Base-by-base conservation (phyloP, 768 basidiomycete genomes). In the Suillus sp. region DNA sequence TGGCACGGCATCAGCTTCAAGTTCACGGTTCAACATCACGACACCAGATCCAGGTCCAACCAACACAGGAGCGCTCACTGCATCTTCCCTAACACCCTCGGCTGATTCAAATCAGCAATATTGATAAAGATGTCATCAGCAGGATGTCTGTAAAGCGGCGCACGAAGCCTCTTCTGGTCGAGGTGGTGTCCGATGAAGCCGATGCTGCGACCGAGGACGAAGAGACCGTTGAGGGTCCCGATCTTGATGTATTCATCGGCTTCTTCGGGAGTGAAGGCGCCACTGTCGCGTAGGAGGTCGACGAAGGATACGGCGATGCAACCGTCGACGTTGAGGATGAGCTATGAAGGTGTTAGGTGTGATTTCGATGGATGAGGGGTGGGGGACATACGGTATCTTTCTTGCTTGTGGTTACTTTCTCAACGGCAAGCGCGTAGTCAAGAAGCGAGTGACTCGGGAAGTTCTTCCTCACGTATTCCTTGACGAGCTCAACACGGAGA, bases 211-310 rank as follows among this genome's bases (percentile, higher is more conserved):
- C 96, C 96, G 61, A 98, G 89, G 53, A 99, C 96, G 80, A 99
- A 99, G 64, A 99, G 83, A 63, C 96, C 96, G 74, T 98, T 99
- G 62, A 99, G 85, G 3, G 92, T 92, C 60, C 95, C 95, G 66
- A 95, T 95, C 81, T 93, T 95, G 82, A 94, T 94, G 83, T 98
- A 99, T 78, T 99, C 96, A 61, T 95, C 91, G 7, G 95, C 96
- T 78, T 98, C 96, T 64, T 99, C 96, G 13, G 90, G 84, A 1
- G 91, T 93, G 85, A 99, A 98, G 9, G 96, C 96, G 63, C 96
- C 96, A 61, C 86, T 88, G 76, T 95, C 93, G 43, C 91, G 87
- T 66, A 97, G 86, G 59, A 98, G 85, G 78, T 98, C 96, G 68
- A 96, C 94, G 83, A 97, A 97, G 81, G 92, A 96, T 65, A 93